Evolutionary conservation across 139 green algal species (phyloP), one percentile per base, ranked within the genome.

Genomic region (Chlamydomonas schloesseri): DNA sequence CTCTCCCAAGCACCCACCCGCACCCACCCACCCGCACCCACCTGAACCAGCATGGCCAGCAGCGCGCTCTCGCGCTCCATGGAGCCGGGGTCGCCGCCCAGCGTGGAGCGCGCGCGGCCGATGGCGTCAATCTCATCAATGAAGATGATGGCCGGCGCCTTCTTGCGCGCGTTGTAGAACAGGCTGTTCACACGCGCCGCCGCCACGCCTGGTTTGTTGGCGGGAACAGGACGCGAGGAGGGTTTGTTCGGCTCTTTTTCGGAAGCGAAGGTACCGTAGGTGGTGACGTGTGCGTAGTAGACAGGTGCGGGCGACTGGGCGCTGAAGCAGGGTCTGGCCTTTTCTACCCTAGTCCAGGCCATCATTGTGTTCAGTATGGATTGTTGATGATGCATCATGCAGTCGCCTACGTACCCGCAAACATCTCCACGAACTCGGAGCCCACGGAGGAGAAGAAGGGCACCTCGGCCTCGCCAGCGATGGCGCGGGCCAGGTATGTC

Each of bases 101-200:
- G 68, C 24, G 57, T 80, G 37, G 72, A 87, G 46, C 90, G 81
- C 65, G 87, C 87, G 21, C 87, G 71, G 28, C 87, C 87, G 55
- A 90, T 96, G 55, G 97, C 97, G 82, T 99, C 97, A 77, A 99
- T 97, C 89, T 99, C 98, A 88, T 99, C 98, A 65, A 99, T 98
- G 93, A 99, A 99, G 71, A 99, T 94, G 91, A 99, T 99, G 93
- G 97, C 98, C 42, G 98, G 98, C 28, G 96, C 84, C 68, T 87
- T 88, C 65, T 91, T 87, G 67, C 89, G 88, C 11, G 91, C 91
- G 24, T 85, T 88, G 36, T 92, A 77, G 77, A 92, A 95, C 73
- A 95, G 84, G 67, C 74, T 90, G 87, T 91, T 93, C 28, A 95
- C 92, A 37, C 93, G 90, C 46, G 89, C 92, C 9, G 92, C 89